Conservation (phyloP, 371 early-diverging fungal species). For the Fennellomyces sp. region DNA sequence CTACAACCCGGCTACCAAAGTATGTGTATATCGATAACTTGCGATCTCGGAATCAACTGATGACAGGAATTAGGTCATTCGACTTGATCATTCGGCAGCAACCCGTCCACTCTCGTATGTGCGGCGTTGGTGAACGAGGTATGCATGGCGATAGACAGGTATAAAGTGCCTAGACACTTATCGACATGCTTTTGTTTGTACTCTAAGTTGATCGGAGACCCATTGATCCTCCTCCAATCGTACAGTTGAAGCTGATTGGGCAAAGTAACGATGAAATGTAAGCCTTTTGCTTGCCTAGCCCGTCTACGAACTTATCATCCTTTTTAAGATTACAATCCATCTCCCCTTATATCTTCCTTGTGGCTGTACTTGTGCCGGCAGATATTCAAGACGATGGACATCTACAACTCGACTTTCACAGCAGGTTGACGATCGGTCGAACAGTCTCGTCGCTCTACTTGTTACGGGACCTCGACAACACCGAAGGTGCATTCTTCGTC, state of each 20-base stretch:
- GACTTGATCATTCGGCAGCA: slow-evolving; percentile 48
- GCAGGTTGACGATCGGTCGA: slow-evolving; percentile 50
- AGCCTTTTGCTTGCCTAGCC: neutral
- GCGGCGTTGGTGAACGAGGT: slow-evolving; percentile 56
- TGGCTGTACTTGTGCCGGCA: slow-evolving; percentile 38
- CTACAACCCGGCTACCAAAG: neutral
- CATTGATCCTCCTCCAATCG: slow-evolving; percentile 51
- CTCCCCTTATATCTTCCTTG: slow-evolving; percentile 33
- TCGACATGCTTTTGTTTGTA: neutral
- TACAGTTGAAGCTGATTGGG: slow-evolving; percentile 30
- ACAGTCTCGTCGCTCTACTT: slow-evolving; percentile 66
- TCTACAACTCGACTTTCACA: slow-evolving; percentile 20
- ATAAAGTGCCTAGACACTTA: too few relatives aligned
- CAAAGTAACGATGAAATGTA: neutral
- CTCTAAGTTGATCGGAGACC: slow-evolving; percentile 46
- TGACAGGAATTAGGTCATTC: slow-evolving; percentile 23
- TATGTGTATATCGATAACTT: neutral
- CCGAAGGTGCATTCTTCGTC: slow-evolving; percentile 92
- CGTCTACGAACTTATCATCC: neutral
- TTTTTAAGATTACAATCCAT: slow-evolving; percentile 6
- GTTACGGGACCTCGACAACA: slow-evolving; percentile 58
- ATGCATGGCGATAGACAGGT: too few relatives aligned
- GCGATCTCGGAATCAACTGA: slow-evolving; percentile 1
- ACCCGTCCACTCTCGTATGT: slow-evolving; percentile 54
- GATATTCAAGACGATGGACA: slow-evolving; percentile 11